Evolutionary conservation across 306 rosid species (phyloP).

Genomic region (Dalbergia cochinchinensis): DNA sequence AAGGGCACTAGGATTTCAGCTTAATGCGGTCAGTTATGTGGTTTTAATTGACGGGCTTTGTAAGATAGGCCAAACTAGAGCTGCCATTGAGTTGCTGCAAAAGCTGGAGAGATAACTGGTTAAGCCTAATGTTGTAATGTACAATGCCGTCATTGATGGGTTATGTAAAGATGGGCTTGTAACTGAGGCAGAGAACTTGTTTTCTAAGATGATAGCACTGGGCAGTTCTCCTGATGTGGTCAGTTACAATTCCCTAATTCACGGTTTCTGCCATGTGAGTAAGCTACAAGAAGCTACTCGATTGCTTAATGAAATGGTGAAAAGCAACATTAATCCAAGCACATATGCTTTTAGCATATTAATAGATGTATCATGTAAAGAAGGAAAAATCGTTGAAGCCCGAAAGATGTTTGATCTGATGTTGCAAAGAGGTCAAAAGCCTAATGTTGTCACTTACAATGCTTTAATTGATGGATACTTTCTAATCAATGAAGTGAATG

Average conservation of each 20-base stretch:
- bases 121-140: background rate
- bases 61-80: background rate
- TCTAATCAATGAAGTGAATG: background rate
- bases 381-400: background rate
- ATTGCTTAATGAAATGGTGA: background rate
- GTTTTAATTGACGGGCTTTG: background rate
- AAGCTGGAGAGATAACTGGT: background rate
- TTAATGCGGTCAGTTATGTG: background rate
- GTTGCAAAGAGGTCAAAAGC: background rate
- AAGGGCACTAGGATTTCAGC: background rate
- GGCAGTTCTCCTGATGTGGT: background rate
- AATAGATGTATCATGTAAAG: background rate
- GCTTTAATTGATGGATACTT: background rate
- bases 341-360: background rate
- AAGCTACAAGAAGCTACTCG: background rate
- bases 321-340: background rate
- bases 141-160: background rate
- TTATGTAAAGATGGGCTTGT: slow-evolving; percentile 3
- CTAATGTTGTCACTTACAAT: background rate
- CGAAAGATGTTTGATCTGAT: background rate
- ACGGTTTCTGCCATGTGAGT: background rate
- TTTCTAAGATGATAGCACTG: background rate
- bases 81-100: background rate
- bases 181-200: background rate
- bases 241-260: background rate